Evolutionary conservation across 768 basidiomycete species (phyloP).

Genomic region (Russula olivacea): DNA sequence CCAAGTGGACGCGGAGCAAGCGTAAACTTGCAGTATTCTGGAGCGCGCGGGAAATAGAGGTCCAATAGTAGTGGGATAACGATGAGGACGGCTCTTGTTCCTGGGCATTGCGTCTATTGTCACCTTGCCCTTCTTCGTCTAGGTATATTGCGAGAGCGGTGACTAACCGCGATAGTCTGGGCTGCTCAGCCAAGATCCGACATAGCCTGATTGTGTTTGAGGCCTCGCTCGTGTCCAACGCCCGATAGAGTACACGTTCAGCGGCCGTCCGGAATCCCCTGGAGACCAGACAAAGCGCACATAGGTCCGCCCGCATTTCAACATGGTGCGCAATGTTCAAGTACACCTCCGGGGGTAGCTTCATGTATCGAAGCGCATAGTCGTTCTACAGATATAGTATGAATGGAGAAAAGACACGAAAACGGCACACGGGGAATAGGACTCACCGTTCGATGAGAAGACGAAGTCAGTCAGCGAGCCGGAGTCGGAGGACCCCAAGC

Average conservation of each 20-base stretch:
- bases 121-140: conserved; percentile 28
- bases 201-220: conserved; percentile 42
- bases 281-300: conserved; percentile 52
- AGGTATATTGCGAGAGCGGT: conserved; percentile 49
- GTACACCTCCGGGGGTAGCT: conserved; percentile 53
- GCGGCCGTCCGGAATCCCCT: conserved; percentile 48
- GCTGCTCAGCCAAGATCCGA: conserved; percentile 39
- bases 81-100: conserved; percentile 27
- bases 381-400: not conserved
- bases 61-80: conserved; percentile 46
- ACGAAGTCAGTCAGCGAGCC: not conserved
- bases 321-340: conserved; percentile 51
- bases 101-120: conserved; percentile 25
- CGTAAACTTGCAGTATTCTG: conserved; percentile 42
- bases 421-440: not conserved
- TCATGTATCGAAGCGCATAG: conserved; percentile 37
- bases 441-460: conserved; percentile 13
- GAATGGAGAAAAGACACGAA: not conserved
- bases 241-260: conserved; percentile 56
- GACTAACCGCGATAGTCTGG: conserved; percentile 48
- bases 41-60: conserved; percentile 44
- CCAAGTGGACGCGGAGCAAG: conserved; percentile 46
- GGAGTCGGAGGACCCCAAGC: not conserved
- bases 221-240: conserved; percentile 42
- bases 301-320: conserved; percentile 48